Base-by-base conservation (phyloP, 2,329 filamentous ascomycete species). In the Pseudogymnoascus sp. region DNA sequence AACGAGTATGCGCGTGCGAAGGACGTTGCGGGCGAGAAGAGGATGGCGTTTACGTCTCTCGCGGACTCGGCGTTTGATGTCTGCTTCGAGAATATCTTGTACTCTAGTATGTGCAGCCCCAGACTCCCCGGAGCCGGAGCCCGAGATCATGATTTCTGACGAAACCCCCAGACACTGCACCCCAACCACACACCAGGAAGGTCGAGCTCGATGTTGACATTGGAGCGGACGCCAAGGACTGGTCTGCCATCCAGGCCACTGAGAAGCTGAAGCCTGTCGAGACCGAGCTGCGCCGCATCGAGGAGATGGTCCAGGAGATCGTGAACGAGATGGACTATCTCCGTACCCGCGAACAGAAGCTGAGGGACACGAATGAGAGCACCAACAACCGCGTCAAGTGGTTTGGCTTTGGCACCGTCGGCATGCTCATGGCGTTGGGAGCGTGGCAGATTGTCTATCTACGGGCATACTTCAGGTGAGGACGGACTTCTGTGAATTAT, bases 231-330 rank as follows among this genome's bases (percentile, higher is more conserved):
- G 95, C 95, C 68, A 96, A 96, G 77, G 95, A 99, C 80, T 99
- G 95, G 95, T 92, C 88, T 68, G 91, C 91, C 70, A 96, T 97
- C 75, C 92, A 97, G 79, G 91, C 91, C 64, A 90, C 88, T 67
- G 95, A 99, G 85, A 97, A 97, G 83, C 87, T 99, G 71, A 96
- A 96, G 84, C 95, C 95, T 59, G 86, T 97, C 71, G 95, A 99
- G 80, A 92, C 91, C 16, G 95, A 97, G 76, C 85, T 99, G 73
- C 88, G 93, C 72, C 87, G 92, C 70, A 90, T 97, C 73, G 92
- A 96, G 76, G 95, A 97, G 79, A 83, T 93, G 74, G 89, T 96
- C 40, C 83, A 81, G 68, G 93, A 97, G 79, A 86, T 97, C 68
- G 93, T 97, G 60, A 78, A 78, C 67, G 93, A 97, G 83, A 96